Evolutionary conservation across 306 rosid genomes (phyloP), one percentile per base, ranked within the genome.

Genomic region (Cyamopsis tetragonoloba): DNA sequence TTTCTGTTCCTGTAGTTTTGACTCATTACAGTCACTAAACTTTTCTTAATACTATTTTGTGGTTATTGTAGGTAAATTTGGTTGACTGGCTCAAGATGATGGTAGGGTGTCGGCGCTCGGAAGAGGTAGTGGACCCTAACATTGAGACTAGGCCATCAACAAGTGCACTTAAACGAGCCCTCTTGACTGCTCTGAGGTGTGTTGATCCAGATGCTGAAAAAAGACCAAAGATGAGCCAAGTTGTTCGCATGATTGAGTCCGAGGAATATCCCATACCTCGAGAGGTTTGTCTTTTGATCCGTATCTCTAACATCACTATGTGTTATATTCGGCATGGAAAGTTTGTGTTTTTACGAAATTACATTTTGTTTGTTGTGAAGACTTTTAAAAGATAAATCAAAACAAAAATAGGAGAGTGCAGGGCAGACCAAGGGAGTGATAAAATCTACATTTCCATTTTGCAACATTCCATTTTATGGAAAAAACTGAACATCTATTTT

Each of bases 221-320:
- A 74, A 80, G 96, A 68, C 96, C 96, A 22, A 83, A 71, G 78
- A 90, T 90, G 96, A 68, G 89, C 58, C 96, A 90, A 83, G 95
- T 85, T 66, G 91, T 77, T 47, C 89, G 95, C 66, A 87, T 90
- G 96, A 95, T 90, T 62, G 95, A 90, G 60, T 85, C 89, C 0
- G 95, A 87, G 68, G 95, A 90, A 76, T 85, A 90, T 81, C 95
- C 96, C 23, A 77, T 90, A 43, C 84, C 81, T 44, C 80, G 96
- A 80, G 91, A 87, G 95, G 96, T 87, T 54, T 57, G 84, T 56
- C 48, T 63, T 78, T 68, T 50, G 44, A 77, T 73, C 66, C 47
- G 34, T 57, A 53, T 20, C 42, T 48, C 42, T n/a, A 34, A 60
- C 61, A 20, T 32, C 50, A 42, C 39, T 39, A 35, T 51, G 22